Percentiles rank a stretch among this genome's conserved stretches.
Conservation (phyloP, 805 yeast genomes). For the Wickerhamomyces ciferrii region DNA sequence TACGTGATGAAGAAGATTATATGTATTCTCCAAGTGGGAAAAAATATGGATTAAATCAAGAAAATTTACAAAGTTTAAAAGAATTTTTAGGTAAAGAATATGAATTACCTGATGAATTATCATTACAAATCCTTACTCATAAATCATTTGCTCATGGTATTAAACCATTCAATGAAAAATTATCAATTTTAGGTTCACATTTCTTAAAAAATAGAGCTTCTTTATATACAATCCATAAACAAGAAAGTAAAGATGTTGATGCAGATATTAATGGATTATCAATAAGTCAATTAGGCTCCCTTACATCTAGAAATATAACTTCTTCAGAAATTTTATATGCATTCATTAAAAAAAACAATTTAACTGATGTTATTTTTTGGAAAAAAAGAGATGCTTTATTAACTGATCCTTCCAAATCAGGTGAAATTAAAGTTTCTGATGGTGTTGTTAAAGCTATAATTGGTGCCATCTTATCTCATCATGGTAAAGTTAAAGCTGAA, state of each 20-base stretch:
- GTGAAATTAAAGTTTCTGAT: constrained; percentile 37
- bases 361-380: constrained; percentile 62
- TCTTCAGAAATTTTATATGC: constrained; percentile 46
- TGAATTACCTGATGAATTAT: constrained; percentile 51
- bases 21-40: constrained; percentile 43
- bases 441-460: constrained; percentile 56
- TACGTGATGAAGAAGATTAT: constrained; percentile 62
- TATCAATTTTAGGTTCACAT: constrained; percentile 68
- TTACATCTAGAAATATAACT: constrained; percentile 43
- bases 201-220: constrained; percentile 41
- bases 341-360: constrained; percentile 42
- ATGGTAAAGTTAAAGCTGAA: constrained; percentile 57
- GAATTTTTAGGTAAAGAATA: constrained; percentile 44
- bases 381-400: constrained; percentile 47
- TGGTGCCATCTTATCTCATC: constrained; percentile 61
- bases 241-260: constrained; percentile 7
- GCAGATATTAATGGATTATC: constrained; percentile 39
- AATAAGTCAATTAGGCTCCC: constrained; percentile 57
- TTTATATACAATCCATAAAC: constrained; percentile 16
- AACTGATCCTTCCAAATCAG: constrained; percentile 23
- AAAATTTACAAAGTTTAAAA: constrained; percentile 45
- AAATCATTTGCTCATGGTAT: constrained; percentile 92
- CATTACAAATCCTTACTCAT: constrained; percentile 83
- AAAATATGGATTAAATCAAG: constrained; percentile 45
- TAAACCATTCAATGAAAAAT: constrained; percentile 84